Conservation (phyloP, 495 filamentous ascomycete genomes). For the Pseudoneurospora amorphoporcata region DNA sequence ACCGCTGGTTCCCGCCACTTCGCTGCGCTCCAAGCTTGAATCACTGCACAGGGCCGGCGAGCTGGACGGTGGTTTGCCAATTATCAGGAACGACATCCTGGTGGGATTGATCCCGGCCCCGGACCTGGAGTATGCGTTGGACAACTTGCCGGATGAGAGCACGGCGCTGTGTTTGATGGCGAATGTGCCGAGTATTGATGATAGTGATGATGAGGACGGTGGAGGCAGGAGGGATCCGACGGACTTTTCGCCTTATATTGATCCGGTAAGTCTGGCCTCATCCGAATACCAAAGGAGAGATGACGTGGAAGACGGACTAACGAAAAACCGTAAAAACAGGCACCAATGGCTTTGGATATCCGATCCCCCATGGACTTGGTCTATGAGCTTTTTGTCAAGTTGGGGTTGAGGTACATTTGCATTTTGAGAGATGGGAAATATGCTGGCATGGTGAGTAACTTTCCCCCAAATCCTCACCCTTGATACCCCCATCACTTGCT, state of each 20-base stretch:
- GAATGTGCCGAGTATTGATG: slow-evolving; percentile 43
- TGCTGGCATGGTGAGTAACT: slow-evolving; percentile 64
- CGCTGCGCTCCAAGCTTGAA: slow-evolving; percentile 70
- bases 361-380: slow-evolving; percentile 89
- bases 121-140: slow-evolving; percentile 87
- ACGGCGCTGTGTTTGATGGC: slow-evolving; percentile 73
- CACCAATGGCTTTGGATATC: slow-evolving; percentile 80
- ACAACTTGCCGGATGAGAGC: slow-evolving; percentile 66
- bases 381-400: slow-evolving; percentile 93
- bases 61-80: slow-evolving; percentile 83
- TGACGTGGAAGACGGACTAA: background rate
- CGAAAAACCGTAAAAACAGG: slow-evolving; percentile 25
- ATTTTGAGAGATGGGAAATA: slow-evolving; percentile 75
- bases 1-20: slow-evolving; percentile 60
- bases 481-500: background rate
- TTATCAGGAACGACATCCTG: slow-evolving; percentile 67
- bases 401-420: slow-evolving; percentile 88
- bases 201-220: slow-evolving; percentile 36
- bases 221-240: slow-evolving; percentile 50
- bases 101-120: slow-evolving; percentile 89
- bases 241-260: slow-evolving; percentile 86
- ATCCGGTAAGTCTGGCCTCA: slow-evolving; percentile 46
- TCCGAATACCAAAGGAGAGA: too few relatives aligned
- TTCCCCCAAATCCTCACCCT: background rate
- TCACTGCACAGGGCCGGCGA: slow-evolving; percentile 76